These are phyloP conservation scores for Marasmius oreades DNA, from an alignment of 1,284 basidiomycete species.

Conservation along the genomic window DNA sequence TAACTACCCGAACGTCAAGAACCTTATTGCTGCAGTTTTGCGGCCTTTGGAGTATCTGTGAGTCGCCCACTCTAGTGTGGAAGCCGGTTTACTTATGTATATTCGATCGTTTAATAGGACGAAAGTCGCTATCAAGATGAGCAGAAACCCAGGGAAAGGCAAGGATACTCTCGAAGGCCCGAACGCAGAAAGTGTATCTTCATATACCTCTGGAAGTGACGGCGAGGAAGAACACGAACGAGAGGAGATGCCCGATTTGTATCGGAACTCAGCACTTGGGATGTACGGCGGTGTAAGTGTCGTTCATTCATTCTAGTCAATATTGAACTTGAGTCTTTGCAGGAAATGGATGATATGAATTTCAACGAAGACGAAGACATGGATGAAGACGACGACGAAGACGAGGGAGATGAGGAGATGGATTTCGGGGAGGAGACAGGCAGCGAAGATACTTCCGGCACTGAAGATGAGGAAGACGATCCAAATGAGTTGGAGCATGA, in stretches of 20 bases:
- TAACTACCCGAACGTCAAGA: constrained; percentile 90
- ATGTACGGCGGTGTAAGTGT: constrained; percentile 86
- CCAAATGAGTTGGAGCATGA: constrained; percentile 57
- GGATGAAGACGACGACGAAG: constrained; percentile 78
- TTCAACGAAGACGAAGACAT: constrained; percentile 72
- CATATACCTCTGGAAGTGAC: constrained; percentile 58
- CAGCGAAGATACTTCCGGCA: constrained; percentile 72
- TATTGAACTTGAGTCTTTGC: constrained; percentile 9
- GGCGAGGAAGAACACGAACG: constrained; percentile 58
- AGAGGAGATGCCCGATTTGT: constrained; percentile 90
- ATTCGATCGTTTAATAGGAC: constrained; percentile 56
- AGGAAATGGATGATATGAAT: constrained; percentile 82
- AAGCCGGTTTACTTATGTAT: constrained; percentile 9
- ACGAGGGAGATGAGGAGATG: constrained; percentile 84
- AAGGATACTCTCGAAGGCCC: constrained; percentile 52
- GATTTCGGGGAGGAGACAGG: constrained; percentile 80
- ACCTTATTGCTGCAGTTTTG: constrained; percentile 82
- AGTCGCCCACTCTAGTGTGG: constrained; percentile 28
- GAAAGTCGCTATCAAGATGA: constrained; percentile 97
- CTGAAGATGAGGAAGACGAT: constrained; percentile 63
- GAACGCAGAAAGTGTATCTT: constrained; percentile 54
- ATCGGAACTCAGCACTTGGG: constrained; percentile 94
- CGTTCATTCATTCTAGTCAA: constrained; percentile 9
- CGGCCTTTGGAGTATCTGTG: constrained; percentile 89
- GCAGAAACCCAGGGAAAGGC: constrained; percentile 69